Conservation (phyloP, 768 basidiomycete genomes). For the Podaxis pistillaris region DNA sequence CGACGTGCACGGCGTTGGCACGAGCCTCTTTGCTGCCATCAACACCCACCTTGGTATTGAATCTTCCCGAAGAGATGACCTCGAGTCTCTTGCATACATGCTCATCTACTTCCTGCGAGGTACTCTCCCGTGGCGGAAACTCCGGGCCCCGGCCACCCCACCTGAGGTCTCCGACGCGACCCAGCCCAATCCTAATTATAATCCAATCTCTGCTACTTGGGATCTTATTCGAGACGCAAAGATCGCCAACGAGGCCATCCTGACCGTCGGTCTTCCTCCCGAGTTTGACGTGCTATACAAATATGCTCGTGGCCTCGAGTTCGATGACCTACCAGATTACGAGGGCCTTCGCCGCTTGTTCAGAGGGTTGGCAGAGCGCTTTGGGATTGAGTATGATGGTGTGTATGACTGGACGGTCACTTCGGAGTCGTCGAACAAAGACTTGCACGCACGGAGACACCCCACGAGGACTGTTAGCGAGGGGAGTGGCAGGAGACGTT, state of each 20-base stretch:
- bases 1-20: slow-evolving; percentile 77
- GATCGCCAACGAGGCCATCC: slow-evolving; percentile 57
- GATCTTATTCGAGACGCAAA: slow-evolving; percentile 76
- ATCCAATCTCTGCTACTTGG: slow-evolving; percentile 70
- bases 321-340: slow-evolving; percentile 89
- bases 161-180: slow-evolving; percentile 28
- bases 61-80: slow-evolving; percentile 74
- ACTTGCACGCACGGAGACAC: slow-evolving; percentile 13
- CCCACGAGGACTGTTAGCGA: slow-evolving; percentile 26
- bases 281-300: slow-evolving; percentile 81
- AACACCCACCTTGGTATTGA: slow-evolving; percentile 39
- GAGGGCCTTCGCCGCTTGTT: slow-evolving; percentile 77
- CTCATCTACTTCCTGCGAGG: slow-evolving; percentile 80
- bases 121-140: slow-evolving; percentile 74
- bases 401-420: slow-evolving; percentile 42
- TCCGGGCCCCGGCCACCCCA: slow-evolving; percentile 48
- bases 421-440: not conserved
- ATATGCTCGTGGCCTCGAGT: slow-evolving; percentile 80
- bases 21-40: slow-evolving; percentile 41
- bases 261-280: slow-evolving; percentile 74
- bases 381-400: slow-evolving; percentile 56
- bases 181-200: slow-evolving; percentile 34
- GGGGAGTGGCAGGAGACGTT: slow-evolving; percentile 28
- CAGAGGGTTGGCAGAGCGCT: slow-evolving; percentile 50
- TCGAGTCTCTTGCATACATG: slow-evolving; percentile 82